Conservation (phyloP, 768 basidiomycete genomes). For the Boletus rubescentipes region DNA sequence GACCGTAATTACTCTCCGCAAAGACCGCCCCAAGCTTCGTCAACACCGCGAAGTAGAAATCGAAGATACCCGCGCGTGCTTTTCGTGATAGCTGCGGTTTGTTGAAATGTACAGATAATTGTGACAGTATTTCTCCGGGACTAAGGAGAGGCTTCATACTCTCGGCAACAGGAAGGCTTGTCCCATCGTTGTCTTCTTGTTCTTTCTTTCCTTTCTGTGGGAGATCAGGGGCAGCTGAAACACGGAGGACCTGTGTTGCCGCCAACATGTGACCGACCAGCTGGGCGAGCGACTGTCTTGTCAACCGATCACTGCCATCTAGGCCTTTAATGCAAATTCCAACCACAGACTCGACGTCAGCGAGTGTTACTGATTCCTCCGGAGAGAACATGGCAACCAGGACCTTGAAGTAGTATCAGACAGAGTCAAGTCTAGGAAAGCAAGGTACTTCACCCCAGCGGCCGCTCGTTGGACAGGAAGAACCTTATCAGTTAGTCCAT, state of each 20-base stretch:
- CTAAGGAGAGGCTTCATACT: slow-evolving; percentile 67
- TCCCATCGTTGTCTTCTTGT: slow-evolving; percentile 58
- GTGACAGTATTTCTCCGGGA: slow-evolving; percentile 77
- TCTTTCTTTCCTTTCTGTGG: slow-evolving; percentile 63
- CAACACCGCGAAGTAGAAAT: slow-evolving; percentile 81
- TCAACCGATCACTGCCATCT: slow-evolving; percentile 80
- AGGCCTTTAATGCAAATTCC: slow-evolving; percentile 66
- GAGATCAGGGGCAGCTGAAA: slow-evolving; percentile 43
- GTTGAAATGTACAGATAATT: slow-evolving; percentile 80
- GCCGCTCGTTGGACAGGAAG: slow-evolving; percentile 83
- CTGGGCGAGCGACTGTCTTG: slow-evolving; percentile 75
- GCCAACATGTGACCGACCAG: slow-evolving; percentile 84
- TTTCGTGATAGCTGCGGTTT: slow-evolving; percentile 65
- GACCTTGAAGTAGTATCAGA: slow-evolving; percentile 39
- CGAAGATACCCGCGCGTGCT: slow-evolving; percentile 81
- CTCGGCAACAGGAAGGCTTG: slow-evolving; percentile 47
- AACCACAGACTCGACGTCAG: slow-evolving; percentile 79
- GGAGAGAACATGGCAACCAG: slow-evolving; percentile 58
- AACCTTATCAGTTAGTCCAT: slow-evolving; percentile 76
- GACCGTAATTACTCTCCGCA: slow-evolving; percentile 79
- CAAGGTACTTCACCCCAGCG: slow-evolving; percentile 54
- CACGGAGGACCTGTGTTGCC: slow-evolving; percentile 72
- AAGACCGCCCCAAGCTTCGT: slow-evolving; percentile 71
- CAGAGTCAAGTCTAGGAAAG: not conserved
- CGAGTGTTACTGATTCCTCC: slow-evolving; percentile 51